phyloP scores from a whole-genome alignment of 176 grass and related monocot species.

The Triticum timopheevii region DNA sequence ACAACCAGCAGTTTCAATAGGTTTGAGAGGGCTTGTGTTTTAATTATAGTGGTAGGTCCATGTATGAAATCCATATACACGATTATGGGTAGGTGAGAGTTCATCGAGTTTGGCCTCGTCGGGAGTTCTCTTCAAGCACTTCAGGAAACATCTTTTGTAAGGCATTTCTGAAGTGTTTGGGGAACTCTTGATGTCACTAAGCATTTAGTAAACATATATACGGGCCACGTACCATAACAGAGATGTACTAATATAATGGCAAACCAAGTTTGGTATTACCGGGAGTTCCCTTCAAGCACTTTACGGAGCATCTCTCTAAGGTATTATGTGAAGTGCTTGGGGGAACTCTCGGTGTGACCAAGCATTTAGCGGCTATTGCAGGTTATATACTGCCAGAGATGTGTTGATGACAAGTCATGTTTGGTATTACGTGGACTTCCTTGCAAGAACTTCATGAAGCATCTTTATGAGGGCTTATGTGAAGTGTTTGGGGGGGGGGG shows the following conservation, averaged over 20 bases:
- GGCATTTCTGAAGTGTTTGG: constrained; percentile 64
- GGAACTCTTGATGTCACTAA: constrained; percentile 46
- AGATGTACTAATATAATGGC: not conserved
- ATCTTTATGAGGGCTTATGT: not conserved
- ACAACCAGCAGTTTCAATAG: not conserved
- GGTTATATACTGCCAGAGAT: not conserved
- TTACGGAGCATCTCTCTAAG: not conserved
- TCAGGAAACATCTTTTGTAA: not conserved
- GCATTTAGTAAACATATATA: not conserved
- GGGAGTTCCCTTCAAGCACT: constrained; percentile 56
- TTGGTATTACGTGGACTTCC: not conserved
- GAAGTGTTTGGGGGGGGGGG: constrained; percentile 52
- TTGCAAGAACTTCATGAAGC: not conserved
- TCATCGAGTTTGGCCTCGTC: constrained; percentile 29
- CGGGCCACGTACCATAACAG: not conserved
- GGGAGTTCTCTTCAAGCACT: constrained; percentile 50
- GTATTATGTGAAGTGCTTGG: not conserved
- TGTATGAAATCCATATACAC: not conserved
- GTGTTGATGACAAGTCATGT: no score
- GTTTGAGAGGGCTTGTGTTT: not conserved
- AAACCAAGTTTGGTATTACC: not conserved
- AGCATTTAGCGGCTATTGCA: not conserved
- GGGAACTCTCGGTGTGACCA: not conserved
- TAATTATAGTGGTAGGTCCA: not conserved
- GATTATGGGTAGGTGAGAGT: not conserved